A percentile compares a stretch with the other conserved stretches of the same genome.
Conservation (phyloP, 805 yeast genomes). For the Jamesozyma piceae region DNA sequence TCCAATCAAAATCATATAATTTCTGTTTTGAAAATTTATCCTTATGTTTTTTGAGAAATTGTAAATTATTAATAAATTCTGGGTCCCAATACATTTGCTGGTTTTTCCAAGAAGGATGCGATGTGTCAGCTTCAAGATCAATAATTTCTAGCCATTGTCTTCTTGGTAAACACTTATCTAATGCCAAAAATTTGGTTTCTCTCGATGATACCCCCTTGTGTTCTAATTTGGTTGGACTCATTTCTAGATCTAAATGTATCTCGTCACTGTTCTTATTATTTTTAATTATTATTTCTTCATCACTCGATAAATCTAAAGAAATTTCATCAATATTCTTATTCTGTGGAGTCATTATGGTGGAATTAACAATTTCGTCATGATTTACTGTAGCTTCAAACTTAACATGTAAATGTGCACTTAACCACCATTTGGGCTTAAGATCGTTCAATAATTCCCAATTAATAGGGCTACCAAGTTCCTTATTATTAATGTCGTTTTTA, state of each 20-base stretch:
- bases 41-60: conserved; percentile 4
- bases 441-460: conserved; percentile 44
- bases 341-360: no score
- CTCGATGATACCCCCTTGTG: conserved; percentile 8
- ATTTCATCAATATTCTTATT: conserved; percentile 19
- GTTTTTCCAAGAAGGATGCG: conserved; percentile 16
- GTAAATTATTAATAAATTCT: conserved; percentile 27
- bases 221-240: neutral
- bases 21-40: neutral
- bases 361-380: conserved; percentile 19
- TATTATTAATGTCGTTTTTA: conserved; percentile 47
- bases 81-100: conserved; percentile 29
- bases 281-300: conserved; percentile 1
- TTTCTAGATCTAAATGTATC: neutral
- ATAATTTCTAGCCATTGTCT: conserved; percentile 49
- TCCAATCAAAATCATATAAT: conserved; percentile 6
- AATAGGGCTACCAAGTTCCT: conserved; percentile 65
- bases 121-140: conserved; percentile 32
- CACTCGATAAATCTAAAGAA: conserved; percentile 24
- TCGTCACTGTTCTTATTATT: neutral
- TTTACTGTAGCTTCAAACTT: conserved; percentile 49
- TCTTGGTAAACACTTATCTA: conserved; percentile 74
- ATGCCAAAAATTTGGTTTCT: conserved; percentile 54
- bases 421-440: conserved; percentile 67
- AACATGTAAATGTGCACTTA: conserved; percentile 84